Conservation (phyloP, 2,329 filamentous ascomycete species). For the Aureobasidium sp. region DNA sequence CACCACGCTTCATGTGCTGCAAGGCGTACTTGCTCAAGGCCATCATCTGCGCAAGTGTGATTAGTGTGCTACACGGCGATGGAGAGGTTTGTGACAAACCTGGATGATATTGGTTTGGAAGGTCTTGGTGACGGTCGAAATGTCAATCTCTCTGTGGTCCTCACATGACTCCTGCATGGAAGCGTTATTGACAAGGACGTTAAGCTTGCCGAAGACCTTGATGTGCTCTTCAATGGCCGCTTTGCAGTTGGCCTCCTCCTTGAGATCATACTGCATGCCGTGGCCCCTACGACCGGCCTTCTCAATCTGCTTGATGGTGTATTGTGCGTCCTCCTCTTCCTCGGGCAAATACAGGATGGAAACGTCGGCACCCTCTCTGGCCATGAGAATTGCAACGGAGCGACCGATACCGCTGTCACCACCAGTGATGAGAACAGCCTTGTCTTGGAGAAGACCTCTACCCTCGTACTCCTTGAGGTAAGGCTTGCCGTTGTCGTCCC, state of each 20-base stretch:
- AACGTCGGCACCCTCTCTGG: constrained; percentile 51
- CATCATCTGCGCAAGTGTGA: constrained; percentile 37
- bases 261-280: constrained; percentile 44
- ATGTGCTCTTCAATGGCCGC: constrained; percentile 48
- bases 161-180: constrained; percentile 49
- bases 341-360: constrained; percentile 50
- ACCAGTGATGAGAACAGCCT: constrained; percentile 24
- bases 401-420: constrained; percentile 41
- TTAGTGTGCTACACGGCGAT: background rate
- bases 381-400: constrained; percentile 49
- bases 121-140: constrained; percentile 48
- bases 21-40: constrained; percentile 53
- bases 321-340: constrained; percentile 50
- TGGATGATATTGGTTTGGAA: constrained; percentile 52
- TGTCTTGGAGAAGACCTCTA: constrained; percentile 27
- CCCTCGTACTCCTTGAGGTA: constrained; percentile 28
- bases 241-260: constrained; percentile 44
- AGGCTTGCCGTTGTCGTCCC: constrained; percentile 26
- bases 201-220: constrained; percentile 35
- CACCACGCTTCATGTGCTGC: constrained; percentile 46
- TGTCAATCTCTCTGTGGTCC: constrained; percentile 48
- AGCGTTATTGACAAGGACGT: constrained; percentile 54
- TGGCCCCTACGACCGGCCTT: constrained; percentile 43
- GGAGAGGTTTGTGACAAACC: background rate
- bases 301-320: constrained; percentile 47